These are phyloP conservation scores for Forsythia suspensa DNA, from an alignment of 257 asterid species.

Conservation along the genomic window DNA sequence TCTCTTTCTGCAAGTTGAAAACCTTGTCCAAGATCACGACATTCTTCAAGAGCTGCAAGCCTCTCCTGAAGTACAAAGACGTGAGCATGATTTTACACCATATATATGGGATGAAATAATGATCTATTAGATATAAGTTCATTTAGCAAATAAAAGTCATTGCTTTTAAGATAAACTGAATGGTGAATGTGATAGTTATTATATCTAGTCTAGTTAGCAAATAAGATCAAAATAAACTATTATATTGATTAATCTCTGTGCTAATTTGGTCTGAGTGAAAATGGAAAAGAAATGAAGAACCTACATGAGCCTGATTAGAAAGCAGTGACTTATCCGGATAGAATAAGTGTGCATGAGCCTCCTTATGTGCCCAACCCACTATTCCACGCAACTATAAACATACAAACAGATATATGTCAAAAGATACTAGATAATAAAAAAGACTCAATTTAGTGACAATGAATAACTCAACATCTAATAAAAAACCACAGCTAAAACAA, in stretches of 20 bases:
- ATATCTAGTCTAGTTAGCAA: background rate
- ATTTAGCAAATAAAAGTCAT: background rate
- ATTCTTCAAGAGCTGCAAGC: conserved; percentile 93
- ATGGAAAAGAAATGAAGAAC: conserved; percentile 33
- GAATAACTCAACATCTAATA: too few species aligned
- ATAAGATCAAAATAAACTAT: background rate
- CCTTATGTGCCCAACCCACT: conserved; percentile 97
- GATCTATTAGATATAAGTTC: conserved; percentile 10
- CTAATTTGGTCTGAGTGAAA: conserved; percentile 17
- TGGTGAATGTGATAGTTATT: background rate
- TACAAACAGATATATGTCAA: conserved; percentile 19
- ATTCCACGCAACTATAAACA: conserved; percentile 84
- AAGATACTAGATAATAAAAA: conserved; percentile 3
- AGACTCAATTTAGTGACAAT: too few species aligned
- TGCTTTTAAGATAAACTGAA: background rate
- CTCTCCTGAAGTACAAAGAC: conserved; percentile 65
- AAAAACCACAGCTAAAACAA: too few species aligned
- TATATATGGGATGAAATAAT: conserved; percentile 10
- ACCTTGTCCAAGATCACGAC: conserved; percentile 93
- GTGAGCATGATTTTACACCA: conserved; percentile 20
- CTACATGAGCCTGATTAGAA: conserved; percentile 83
- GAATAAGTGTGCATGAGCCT: conserved; percentile 90
- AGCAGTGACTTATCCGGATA: conserved; percentile 88
- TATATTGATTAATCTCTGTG: background rate
- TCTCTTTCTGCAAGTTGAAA: conserved; percentile 97